These are phyloP conservation scores for Luffa aegyptiaca DNA, from an alignment of 306 rosid genomes.

Conservation along the genomic window DNA sequence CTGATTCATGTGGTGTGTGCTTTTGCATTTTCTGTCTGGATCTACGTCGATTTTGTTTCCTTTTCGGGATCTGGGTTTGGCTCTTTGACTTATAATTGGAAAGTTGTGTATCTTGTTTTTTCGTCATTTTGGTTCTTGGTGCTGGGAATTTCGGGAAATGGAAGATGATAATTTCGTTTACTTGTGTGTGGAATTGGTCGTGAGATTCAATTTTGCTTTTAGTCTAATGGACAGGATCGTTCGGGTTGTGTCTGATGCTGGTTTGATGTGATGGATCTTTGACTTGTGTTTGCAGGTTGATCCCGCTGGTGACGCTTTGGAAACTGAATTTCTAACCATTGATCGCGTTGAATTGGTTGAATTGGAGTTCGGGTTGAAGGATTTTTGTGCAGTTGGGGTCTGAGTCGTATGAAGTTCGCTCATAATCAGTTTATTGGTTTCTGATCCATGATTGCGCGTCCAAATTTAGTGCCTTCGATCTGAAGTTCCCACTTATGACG, in stretches of 20 bases:
- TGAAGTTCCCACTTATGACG: conserved; percentile 9
- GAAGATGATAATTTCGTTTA: conserved; percentile 12
- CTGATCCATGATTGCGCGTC: conserved; percentile 17
- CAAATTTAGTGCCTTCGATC: conserved; percentile 8
- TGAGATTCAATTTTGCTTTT: conserved; percentile 9
- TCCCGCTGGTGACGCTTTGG: conserved; percentile 14
- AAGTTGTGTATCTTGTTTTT: conserved; percentile 7
- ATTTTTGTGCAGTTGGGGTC: not conserved
- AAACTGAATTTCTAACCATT: conserved; percentile 15
- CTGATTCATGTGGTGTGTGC: conserved; percentile 9
- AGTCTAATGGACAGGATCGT: not conserved
- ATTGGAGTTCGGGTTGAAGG: not conserved
- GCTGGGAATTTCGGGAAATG: conserved; percentile 13
- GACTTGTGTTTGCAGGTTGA: conserved; percentile 38
- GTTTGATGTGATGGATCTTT: conserved; percentile 28
- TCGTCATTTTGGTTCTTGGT: conserved; percentile 13
- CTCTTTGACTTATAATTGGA: not conserved
- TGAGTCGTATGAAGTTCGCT: not conserved
- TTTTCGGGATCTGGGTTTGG: conserved; percentile 28
- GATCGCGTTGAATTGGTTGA: not conserved
- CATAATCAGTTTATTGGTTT: conserved; percentile 7
- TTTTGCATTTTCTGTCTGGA: conserved; percentile 25
- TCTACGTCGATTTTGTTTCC: conserved; percentile 24
- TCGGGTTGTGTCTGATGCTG: conserved; percentile 4
- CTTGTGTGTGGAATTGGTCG: conserved; percentile 12